Base-by-base conservation (phyloP, 345 rosid genomes). In the Angophora floribunda region DNA sequence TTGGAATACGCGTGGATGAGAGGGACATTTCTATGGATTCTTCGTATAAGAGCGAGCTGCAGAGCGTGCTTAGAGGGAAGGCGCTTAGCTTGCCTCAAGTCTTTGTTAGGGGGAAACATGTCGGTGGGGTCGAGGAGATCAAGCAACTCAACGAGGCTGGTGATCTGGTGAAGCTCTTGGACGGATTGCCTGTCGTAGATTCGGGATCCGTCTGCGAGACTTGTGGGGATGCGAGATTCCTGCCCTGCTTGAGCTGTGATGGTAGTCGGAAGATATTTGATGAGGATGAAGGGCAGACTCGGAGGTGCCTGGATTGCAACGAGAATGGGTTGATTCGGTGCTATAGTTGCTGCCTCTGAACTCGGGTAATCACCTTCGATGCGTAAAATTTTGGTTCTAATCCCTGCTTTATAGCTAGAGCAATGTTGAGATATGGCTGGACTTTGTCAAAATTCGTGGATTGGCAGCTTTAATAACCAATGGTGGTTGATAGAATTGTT, bases 281-380 rank as follows among this genome's bases (percentile, higher is more conserved):
- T 82, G 89, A 90, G 85, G 93, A 91, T 1, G 90, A 90, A 11
- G 92, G 90, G 70, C 85, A 85, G 84, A 75, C 88, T 52, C 88
- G 90, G 85, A 91, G 91, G 89, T 93, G 94, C 90, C 44, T 86
- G 49, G 88, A 90, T 79, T 93, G 94, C 88, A 93, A 93, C 50
- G 94, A 93, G 89, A 93, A 93, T 79, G 94, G 94, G 30, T 65
- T 93, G 85, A 92, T 93, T 86, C 93, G 93, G 4, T 93, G 94
- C 94, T 91, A 89, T 28, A 86, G 86, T 65, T 93, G 94, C 91
- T 92, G 92, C 86, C 67, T 78, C 16, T 91, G 87, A 87, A 85
- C 51, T 52, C 55, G 70, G 52, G 55, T 84, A 85, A 32, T 30
- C 63, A 67, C 52, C 12, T 53, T 36, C 9, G 28, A 44, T 88